These are phyloP conservation scores for Daldinia sp. DNA, from an alignment of 2,329 filamentous ascomycete species.

Conservation along the genomic window DNA sequence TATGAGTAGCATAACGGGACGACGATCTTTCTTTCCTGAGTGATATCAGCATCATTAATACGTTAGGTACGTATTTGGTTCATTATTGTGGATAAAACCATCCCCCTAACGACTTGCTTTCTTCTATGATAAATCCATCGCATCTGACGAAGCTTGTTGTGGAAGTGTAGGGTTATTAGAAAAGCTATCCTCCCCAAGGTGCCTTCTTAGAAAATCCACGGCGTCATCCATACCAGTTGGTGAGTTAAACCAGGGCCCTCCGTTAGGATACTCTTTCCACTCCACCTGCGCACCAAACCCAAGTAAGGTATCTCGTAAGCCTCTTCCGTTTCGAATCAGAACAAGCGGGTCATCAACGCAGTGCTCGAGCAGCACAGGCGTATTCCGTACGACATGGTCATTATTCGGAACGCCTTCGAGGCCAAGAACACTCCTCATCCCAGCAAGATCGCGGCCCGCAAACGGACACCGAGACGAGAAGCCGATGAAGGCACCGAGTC, in stretches of 20 bases:
- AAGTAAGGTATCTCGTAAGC: background rate
- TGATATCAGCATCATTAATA: background rate
- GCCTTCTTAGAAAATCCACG: background rate
- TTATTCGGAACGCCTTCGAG: background rate
- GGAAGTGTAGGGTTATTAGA: background rate
- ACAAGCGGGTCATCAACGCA: slow-evolving; percentile 60
- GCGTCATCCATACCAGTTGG: slow-evolving; percentile 1
- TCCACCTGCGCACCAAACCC: background rate
- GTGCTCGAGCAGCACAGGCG: slow-evolving; percentile 61
- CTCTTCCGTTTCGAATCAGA: slow-evolving; percentile 52
- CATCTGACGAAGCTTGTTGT: background rate
- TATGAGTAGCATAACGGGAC: background rate
- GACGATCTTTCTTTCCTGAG: background rate
- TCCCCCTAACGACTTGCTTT: background rate
- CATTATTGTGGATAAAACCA: background rate
- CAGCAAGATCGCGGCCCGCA: background rate
- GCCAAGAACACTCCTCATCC: background rate
- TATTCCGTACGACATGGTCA: slow-evolving; percentile 53
- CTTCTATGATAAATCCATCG: background rate
- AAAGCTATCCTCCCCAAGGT: background rate
- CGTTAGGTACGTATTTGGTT: background rate
- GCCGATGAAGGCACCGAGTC: background rate
- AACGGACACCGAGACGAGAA: background rate
- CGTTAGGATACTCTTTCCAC: background rate
- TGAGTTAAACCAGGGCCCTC: background rate